Evolutionary conservation across 176 grass and related monocot genomes (phyloP).

Genomic region (Musa acuminata): DNA sequence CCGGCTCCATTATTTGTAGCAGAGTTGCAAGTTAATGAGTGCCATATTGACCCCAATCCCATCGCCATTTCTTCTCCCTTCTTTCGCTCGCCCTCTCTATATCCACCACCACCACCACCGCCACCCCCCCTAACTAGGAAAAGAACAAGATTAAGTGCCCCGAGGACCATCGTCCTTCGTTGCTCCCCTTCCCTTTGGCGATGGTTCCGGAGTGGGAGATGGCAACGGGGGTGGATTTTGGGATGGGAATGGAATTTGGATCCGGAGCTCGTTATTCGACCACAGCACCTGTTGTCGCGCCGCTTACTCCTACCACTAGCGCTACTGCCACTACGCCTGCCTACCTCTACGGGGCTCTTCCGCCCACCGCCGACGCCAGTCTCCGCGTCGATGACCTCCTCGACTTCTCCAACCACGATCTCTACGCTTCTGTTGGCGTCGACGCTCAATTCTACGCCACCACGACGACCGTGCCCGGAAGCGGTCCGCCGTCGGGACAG

Average conservation of each 20-base stretch:
- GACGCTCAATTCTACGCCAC: constrained; percentile 16
- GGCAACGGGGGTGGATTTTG: constrained; percentile 50
- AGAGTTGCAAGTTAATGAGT: constrained; percentile 7
- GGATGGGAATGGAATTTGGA: constrained; percentile 45
- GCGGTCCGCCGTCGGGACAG: constrained; percentile 13
- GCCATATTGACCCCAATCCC: not conserved
- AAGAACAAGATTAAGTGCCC: too few species aligned
- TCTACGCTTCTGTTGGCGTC: constrained; percentile 32
- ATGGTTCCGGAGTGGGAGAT: constrained; percentile 85
- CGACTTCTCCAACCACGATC: constrained; percentile 70
- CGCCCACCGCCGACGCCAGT: constrained; percentile 29
- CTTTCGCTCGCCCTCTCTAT: constrained; percentile 23
- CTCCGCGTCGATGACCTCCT: constrained; percentile 74
- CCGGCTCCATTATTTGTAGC: constrained; percentile 14
- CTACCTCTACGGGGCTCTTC: constrained; percentile 52
- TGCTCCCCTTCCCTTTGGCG: constrained; percentile 6
- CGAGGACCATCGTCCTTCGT: not conserved
- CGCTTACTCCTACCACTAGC: not conserved
- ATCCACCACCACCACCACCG: constrained; percentile 28
- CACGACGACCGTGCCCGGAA: constrained; percentile 25
- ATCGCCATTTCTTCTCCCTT: constrained; percentile 26
- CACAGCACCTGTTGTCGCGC: constrained; percentile 2
- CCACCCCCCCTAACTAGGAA: not conserved
- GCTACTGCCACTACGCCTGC: constrained; percentile 4
- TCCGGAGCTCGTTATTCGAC: constrained; percentile 13